These are phyloP conservation scores for Nakazawaea siamensis DNA, from an alignment of 805 yeast genomes.

Conservation along the genomic window DNA sequence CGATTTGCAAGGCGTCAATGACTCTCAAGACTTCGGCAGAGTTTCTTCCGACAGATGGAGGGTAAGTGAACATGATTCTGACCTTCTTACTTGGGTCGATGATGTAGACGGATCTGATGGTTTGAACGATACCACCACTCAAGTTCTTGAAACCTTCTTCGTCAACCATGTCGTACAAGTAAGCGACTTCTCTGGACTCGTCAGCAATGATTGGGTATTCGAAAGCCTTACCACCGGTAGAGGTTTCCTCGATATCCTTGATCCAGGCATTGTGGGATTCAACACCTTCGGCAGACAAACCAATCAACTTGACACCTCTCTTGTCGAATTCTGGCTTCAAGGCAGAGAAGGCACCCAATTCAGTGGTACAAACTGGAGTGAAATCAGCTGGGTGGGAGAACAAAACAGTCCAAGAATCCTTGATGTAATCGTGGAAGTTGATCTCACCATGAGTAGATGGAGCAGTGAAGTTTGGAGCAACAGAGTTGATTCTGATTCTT, in stretches of 20 bases:
- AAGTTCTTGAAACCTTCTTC: constrained; percentile 75
- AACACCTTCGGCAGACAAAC: constrained; percentile 79
- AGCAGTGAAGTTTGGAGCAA: constrained; percentile 85
- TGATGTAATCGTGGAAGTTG: constrained; percentile 81
- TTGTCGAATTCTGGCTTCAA: constrained; percentile 82
- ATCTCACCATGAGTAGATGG: constrained; percentile 76
- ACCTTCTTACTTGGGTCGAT: constrained; percentile 88
- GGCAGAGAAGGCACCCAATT: constrained; percentile 87
- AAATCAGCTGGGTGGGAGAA: constrained; percentile 96
- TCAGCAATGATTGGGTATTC: constrained; percentile 90
- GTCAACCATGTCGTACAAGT: constrained; percentile 80
- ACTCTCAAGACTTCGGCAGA: constrained; percentile 88
- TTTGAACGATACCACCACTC: constrained; percentile 66
- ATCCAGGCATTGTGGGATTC: constrained; percentile 81
- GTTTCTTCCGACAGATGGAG: constrained; percentile 93
- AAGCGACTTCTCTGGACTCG: constrained; percentile 75
- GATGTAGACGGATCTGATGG: constrained; percentile 87
- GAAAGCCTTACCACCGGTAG: constrained; percentile 60
- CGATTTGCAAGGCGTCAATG: constrained; percentile 78
- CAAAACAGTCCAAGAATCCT: constrained; percentile 79
- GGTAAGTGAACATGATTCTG: constrained; percentile 80
- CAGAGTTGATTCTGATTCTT: constrained; percentile 48
- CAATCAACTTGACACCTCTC: constrained; percentile 83
- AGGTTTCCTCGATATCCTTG: constrained; percentile 82
- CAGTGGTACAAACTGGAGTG: constrained; percentile 96